These are phyloP conservation scores for Fusarium veterinarium DNA, from an alignment of 2,329 filamentous ascomycete species.

Conservation along the genomic window DNA sequence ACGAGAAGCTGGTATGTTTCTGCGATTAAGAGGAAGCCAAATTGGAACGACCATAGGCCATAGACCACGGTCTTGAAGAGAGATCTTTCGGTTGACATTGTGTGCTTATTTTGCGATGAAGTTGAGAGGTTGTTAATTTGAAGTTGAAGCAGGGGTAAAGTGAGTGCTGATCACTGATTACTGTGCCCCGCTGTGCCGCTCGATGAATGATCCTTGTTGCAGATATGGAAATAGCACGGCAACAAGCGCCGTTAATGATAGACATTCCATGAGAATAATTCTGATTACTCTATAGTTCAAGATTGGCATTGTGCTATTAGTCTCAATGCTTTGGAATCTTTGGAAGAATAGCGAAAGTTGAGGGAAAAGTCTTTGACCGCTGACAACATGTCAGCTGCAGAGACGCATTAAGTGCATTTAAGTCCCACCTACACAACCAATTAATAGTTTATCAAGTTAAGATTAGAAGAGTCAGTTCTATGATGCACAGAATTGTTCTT, in stretches of 20 bases:
- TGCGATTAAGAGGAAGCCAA: slow-evolving; percentile 1
- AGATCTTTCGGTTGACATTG: slow-evolving; percentile 5
- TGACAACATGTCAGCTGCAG: neutral
- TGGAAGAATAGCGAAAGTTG: neutral
- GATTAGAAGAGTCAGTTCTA: neutral
- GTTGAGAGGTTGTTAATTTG: neutral
- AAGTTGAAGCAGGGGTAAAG: slow-evolving; percentile 2
- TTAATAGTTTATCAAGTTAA: neutral
- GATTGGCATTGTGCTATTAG: too few species aligned
- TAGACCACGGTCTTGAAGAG: neutral
- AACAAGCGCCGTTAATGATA: neutral
- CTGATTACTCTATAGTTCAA: neutral
- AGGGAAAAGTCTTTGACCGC: neutral
- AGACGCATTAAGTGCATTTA: neutral
- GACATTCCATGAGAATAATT: neutral
- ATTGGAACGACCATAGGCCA: slow-evolving; percentile 24
- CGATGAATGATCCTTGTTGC: slow-evolving; percentile 24
- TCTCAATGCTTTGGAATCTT: neutral
- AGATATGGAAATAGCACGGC: slow-evolving; percentile 5
- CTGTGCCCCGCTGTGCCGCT: slow-evolving; percentile 2
- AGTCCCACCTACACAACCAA: neutral
- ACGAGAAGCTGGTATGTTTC: neutral
- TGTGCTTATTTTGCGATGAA: neutral
- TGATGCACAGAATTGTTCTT: neutral
- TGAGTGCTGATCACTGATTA: slow-evolving; percentile 11